Conservation (phyloP, 2,329 filamentous ascomycete species). For the Thelonectria blattea region DNA sequence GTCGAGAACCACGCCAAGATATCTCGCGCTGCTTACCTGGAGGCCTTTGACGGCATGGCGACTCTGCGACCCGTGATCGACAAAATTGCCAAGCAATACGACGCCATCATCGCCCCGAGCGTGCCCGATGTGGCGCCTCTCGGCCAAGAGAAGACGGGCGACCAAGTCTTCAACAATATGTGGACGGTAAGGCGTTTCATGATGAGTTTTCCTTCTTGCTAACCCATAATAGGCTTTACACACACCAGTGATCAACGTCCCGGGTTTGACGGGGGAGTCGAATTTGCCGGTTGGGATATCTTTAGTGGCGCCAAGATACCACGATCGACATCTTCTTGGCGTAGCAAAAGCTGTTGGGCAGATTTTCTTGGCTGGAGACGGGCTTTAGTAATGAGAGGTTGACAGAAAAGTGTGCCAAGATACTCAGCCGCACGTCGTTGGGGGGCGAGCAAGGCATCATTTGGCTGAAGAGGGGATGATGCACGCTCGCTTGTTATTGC, state of each 20-base stretch:
- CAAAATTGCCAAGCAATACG: conserved; percentile 56
- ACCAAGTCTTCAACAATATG: conserved; percentile 55
- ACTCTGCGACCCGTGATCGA: conserved; percentile 61
- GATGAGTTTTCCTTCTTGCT: not conserved
- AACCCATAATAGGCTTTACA: conserved; percentile 52
- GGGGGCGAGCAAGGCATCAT: too few species aligned
- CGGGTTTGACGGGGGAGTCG: conserved; percentile 61
- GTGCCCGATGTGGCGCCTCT: conserved; percentile 64
- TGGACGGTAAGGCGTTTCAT: conserved; percentile 53
- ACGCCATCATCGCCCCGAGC: conserved; percentile 63
- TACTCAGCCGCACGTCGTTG: too few species aligned
- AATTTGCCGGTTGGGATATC: conserved; percentile 64
- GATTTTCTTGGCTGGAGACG: conserved; percentile 41
- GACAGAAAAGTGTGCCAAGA: too few species aligned
- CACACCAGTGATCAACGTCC: conserved; percentile 66
- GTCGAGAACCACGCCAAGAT: conserved; percentile 56
- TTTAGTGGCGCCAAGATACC: conserved; percentile 54
- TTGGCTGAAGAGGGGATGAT: too few species aligned
- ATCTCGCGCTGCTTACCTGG: conserved; percentile 54
- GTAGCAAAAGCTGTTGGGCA: conserved; percentile 45
- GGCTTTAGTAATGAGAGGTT: conserved; percentile 1
- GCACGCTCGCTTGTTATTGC: too few species aligned
- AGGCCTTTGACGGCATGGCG: conserved; percentile 60
- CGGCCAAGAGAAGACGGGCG: conserved; percentile 60
- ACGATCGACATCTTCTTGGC: conserved; percentile 51